These are phyloP conservation scores for Omphalea diandra DNA, from an alignment of 441 rosid genomes.

Conservation along the genomic window DNA sequence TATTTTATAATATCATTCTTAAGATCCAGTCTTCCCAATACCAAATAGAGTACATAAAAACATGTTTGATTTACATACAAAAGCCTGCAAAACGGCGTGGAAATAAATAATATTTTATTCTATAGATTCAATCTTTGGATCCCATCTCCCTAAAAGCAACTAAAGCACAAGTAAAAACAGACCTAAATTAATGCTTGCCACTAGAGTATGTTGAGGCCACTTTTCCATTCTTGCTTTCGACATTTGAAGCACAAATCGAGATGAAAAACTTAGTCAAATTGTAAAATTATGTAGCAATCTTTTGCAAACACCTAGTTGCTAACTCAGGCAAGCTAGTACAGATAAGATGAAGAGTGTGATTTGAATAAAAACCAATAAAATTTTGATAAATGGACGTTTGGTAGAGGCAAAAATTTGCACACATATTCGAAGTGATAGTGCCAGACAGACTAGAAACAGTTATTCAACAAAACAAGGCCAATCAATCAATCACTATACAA, in stretches of 20 bases:
- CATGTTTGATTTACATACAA: slow-evolving; percentile 6
- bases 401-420: background rate
- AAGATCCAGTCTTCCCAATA: slow-evolving; percentile 15
- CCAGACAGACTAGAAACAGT: background rate
- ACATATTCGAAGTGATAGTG: background rate
- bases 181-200: background rate
- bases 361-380: background rate
- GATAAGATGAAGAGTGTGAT: slow-evolving; percentile 1
- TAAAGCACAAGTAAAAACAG: background rate
- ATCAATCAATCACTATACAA: slow-evolving; percentile 14
- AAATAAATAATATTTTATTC: slow-evolving; percentile 2
- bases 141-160: slow-evolving; percentile 3
- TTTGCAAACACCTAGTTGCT: slow-evolving; percentile 1
- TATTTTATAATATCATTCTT: background rate
- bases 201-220: background rate
- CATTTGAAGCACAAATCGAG: background rate
- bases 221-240: background rate
- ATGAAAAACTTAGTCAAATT: background rate
- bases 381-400: background rate
- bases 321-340: background rate
- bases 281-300: background rate
- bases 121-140: slow-evolving; percentile 11
- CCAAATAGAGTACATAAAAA: slow-evolving; percentile 5
- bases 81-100: background rate
- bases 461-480: slow-evolving; percentile 13